phyloP scores from a whole-genome alignment of 2,329 filamentous ascomycete genomes.

The Fusarium brevicatenulatum region DNA sequence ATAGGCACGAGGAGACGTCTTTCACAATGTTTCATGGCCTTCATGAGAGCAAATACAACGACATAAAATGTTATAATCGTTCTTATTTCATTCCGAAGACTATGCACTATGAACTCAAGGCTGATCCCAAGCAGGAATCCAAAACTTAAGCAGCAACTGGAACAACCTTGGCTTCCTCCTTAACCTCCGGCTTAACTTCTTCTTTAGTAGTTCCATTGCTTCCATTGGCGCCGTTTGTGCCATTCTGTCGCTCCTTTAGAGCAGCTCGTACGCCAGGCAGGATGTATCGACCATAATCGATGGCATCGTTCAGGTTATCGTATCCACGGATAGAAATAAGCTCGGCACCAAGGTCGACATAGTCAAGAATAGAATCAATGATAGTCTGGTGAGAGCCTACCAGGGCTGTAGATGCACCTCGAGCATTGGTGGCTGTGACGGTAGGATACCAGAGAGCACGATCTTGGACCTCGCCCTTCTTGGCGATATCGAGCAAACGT shows the following conservation, averaged over 20 bases:
- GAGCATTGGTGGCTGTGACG: slow-evolving; percentile 68
- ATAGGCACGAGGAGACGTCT: background rate
- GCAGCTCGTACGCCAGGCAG: slow-evolving; percentile 60
- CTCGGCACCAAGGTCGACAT: slow-evolving; percentile 65
- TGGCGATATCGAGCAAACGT: slow-evolving; percentile 66
- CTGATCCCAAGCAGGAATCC: background rate
- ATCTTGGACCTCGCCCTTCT: slow-evolving; percentile 66
- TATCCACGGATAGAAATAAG: slow-evolving; percentile 70
- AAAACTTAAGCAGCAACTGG: background rate
- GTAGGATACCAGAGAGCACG: slow-evolving; percentile 72
- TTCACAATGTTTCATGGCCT: background rate
- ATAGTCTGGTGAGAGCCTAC: slow-evolving; percentile 65
- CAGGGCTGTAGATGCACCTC: slow-evolving; percentile 67
- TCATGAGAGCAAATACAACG: accelerated
- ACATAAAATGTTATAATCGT: background rate
- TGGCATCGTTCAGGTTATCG: slow-evolving; percentile 68
- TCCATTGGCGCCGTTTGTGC: slow-evolving; percentile 16
- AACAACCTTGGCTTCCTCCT: background rate
- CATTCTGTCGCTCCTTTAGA: slow-evolving; percentile 43
- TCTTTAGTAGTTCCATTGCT: background rate
- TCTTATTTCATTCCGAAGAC: slow-evolving; percentile 3
- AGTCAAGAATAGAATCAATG: slow-evolving; percentile 64
- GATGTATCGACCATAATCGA: slow-evolving; percentile 68
- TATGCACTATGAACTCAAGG: background rate
- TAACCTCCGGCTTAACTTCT: background rate